Base-by-base conservation (phyloP, 2,329 filamentous ascomycete genomes). In the Fusarium lateritium region DNA sequence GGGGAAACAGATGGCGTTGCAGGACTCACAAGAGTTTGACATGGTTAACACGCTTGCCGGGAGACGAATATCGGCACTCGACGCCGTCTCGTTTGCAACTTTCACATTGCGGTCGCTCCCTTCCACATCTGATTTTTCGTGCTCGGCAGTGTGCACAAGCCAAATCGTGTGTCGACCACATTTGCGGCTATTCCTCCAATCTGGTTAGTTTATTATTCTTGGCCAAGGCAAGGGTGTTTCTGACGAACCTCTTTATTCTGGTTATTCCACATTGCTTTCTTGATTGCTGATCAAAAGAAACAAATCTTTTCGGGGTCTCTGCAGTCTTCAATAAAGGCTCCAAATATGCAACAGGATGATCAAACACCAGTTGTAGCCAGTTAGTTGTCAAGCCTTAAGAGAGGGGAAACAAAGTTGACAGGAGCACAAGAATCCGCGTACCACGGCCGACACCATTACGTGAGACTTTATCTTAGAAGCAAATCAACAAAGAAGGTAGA, bases 151-250 rank as follows among this genome's bases (percentile, higher is more conserved):
- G 73, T 11, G 73, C 73, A 56, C 73, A 75, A 51, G 73, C 73
- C 22, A 75, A 51, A 49, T 75, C 73, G 39, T 75, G 73, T 13
- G 73, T 75, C 14, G 73, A 75, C 73, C 73, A 75, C 71, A 75
- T 75, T 45, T 74, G 73, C 31, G 66, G 54, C 44, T 75, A 65
- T 55, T 72, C 39, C 21, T 47, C 31, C n/a, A 2, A 56, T 19
- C 22, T 15, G 17, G 63, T 75, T 44, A 75, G 71, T 50, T 22
- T 39, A 24, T 17, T 19, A 19, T 22, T 55, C n/a, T 22, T 42
- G 28, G 7, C 26, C 11, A 36, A 46, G 13, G 21, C 11, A 15
- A 17, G 42, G 34, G 19, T 19, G 22, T 7, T 24, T n/a, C 13
- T 7, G n/a, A 69, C 73, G 33, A 62, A 75, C 73, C 73, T 75